Percentiles rank a stretch among this genome's conserved stretches.
Conservation (phyloP, 192 early-diverging fungal genomes). For the Podochytrium sp. region DNA sequence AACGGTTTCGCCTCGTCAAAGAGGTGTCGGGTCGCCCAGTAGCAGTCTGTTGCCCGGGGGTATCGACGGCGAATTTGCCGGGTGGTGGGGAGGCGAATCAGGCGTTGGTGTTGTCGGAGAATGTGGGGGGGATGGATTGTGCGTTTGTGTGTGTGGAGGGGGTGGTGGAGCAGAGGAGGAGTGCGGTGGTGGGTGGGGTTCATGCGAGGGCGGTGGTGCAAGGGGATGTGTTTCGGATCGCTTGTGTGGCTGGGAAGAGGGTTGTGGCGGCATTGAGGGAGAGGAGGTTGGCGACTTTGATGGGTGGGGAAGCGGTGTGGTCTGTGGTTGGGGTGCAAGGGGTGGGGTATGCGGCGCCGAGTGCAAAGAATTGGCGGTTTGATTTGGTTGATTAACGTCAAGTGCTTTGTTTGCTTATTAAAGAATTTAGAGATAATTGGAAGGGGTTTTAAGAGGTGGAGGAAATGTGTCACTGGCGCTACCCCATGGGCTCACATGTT, state of each 20-base stretch:
- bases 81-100: conserved; percentile 26
- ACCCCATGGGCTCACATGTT: too few relatives aligned
- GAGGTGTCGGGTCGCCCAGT: background rate
- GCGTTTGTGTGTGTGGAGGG: background rate
- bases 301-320: background rate
- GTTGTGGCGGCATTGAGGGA: background rate
- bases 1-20: background rate
- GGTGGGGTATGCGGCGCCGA: background rate
- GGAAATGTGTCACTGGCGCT: background rate
- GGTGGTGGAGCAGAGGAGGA: background rate
- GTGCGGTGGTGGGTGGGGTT: background rate
- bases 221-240: conserved; percentile 1
- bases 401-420: background rate
- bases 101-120: background rate
- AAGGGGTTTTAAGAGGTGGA: background rate
- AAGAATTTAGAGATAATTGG: background rate
- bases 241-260: conserved; percentile 1
- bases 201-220: background rate
- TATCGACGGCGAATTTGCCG: background rate
- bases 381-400: background rate
- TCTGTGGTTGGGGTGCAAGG: background rate
- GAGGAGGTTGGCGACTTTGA: background rate
- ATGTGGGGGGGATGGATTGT: conserved; percentile 7
- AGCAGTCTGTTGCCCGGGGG: background rate
- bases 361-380: conserved; percentile 8